A percentile compares a stretch with the other conserved stretches of the same genome.
These are phyloP conservation scores for Phytopythium oedochilum DNA, from an alignment of 352 stramenopile genomes.

Conservation along the genomic window DNA sequence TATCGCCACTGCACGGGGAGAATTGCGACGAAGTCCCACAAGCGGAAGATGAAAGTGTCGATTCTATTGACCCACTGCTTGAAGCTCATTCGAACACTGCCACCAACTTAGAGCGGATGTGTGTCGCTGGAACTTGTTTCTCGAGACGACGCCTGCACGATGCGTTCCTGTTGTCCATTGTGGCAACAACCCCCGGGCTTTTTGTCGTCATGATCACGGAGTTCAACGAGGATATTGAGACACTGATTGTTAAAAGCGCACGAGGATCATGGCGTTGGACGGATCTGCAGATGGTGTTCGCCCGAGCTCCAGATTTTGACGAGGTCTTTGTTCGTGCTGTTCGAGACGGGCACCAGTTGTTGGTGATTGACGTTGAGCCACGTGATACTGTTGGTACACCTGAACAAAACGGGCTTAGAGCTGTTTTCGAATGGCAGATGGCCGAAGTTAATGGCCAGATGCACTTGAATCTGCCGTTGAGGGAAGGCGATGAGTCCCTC, in stretches of 20 bases:
- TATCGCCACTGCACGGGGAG: not conserved
- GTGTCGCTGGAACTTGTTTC: constrained; percentile 23
- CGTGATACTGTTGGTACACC: constrained; percentile 18
- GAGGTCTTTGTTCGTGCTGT: constrained; percentile 26
- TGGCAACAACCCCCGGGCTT: constrained; percentile 17
- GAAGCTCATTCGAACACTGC: not conserved
- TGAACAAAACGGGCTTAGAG: constrained; percentile 11
- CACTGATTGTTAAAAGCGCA: constrained; percentile 35
- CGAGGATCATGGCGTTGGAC: constrained; percentile 36
- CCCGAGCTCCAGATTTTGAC: constrained; percentile 27
- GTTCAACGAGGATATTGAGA: constrained; percentile 32
- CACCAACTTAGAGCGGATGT: not conserved
- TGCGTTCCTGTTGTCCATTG: constrained; percentile 24
- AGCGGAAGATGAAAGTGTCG: not conserved
- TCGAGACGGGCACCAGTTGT: constrained; percentile 39
- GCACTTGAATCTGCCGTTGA: constrained; percentile 21
- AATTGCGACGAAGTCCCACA: not conserved
- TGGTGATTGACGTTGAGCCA: constrained; percentile 56
- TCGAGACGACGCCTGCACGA: constrained; percentile 43
- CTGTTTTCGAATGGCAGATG: constrained; percentile 28
- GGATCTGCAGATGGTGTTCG: constrained; percentile 36
- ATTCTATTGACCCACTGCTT: not conserved
- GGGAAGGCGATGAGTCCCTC: not conserved
- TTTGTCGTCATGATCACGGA: constrained; percentile 38
- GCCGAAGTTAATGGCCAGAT: constrained; percentile 10